Base-by-base conservation (phyloP, 2,329 filamentous ascomycete species). In the Aspergillus glaucus region DNA sequence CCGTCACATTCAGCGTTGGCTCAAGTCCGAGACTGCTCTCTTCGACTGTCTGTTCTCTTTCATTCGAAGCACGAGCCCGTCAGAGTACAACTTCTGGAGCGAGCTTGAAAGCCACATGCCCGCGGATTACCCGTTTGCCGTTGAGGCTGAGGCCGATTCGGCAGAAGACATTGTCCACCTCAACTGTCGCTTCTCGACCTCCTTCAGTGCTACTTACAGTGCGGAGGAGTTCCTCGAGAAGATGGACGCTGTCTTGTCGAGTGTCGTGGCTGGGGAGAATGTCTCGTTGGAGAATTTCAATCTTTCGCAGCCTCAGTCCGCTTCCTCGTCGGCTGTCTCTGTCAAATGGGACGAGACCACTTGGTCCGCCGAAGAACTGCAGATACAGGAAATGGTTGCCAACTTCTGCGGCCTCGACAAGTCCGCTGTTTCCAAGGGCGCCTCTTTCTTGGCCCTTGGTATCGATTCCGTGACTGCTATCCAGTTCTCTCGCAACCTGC, bases 31-130 rank as follows among this genome's bases (percentile, higher is more conserved):
- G 17, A 50, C 46, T 1, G 62, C 66, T 12, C 53, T 69, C 2
- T 69, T 69, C 44, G 64, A 69, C 44, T 61, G 57, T 21, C 56
- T 70, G 1, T 66, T 69, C 52, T 68, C 67, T 0, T 69, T 58
- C 43, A 59, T 62, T 6, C 58, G 57, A 28, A 50, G 50, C 14
- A 51, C 49, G 3, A 36, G 55, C 24, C 36, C 47, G 6, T 36
- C 42, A 3, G 46, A 37, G 6, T 50, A 60, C 6, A 47, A 48
- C 24, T 37, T 67, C 2, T 68, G 65, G 65, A 49, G 43, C 9
- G 61, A 66, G 21, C 19, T 66, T 3, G 62, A 67, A 6, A 66
- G 60, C 44, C 53, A 63, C 8, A 68, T 69, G 63, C 57, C 64
- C 1, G 61, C 58, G 9, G 66, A 68, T 22, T 69, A 67, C 47